Evolutionary conservation across 2,329 filamentous ascomycete genomes (phyloP), one percentile per base, ranked within the genome.

Genomic region (Fusarium sambucinum): DNA sequence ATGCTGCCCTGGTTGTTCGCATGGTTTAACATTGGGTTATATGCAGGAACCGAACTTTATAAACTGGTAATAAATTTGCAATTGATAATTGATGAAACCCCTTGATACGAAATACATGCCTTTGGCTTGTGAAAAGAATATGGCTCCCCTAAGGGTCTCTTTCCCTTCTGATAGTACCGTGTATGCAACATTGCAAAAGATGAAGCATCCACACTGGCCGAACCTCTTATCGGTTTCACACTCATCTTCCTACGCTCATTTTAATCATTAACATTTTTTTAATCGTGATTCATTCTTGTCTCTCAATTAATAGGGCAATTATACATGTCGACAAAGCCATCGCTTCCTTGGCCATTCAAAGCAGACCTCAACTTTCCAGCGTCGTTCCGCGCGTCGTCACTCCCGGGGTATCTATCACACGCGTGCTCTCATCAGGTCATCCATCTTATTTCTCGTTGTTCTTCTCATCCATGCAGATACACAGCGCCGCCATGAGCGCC

Each of bases 391-490:
- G n/a, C n/a, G n/a, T n/a, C n/a, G n/a, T n/a, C n/a, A n/a, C n/a
- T n/a, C n/a, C n/a, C n/a, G n/a, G 35, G 51, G 60, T 54, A 69
- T 69, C 55, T 51, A 62, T 66, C 38, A 37, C 23, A 42, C 25
- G 17, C 29, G 16, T 25, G 2, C 6, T 48, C n/a, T 45, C 42
- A 9, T 41, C 16, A 25, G 19, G 9, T 5, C 14, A 23, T 13
- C 16, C 8, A 21, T 5, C 9, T 11, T 59, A 63, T 8, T 50
- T 59, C 16, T 79, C 77, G 25, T 79, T 78, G 35, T 89, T 86
- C 80, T 85, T 85, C 82, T 92, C 89, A 67, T 92, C 90, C 62
- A 92, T 79, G 63, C 86, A 88, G 53, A 92, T 88, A 73, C 89
- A 92, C 72, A 92, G 80, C 13, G 89, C 90, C 0, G 83, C 87